Evolutionary conservation across 2,329 filamentous ascomycete species (phyloP), one percentile per base, ranked within the genome.

Genomic region (Neonectria faginata): DNA sequence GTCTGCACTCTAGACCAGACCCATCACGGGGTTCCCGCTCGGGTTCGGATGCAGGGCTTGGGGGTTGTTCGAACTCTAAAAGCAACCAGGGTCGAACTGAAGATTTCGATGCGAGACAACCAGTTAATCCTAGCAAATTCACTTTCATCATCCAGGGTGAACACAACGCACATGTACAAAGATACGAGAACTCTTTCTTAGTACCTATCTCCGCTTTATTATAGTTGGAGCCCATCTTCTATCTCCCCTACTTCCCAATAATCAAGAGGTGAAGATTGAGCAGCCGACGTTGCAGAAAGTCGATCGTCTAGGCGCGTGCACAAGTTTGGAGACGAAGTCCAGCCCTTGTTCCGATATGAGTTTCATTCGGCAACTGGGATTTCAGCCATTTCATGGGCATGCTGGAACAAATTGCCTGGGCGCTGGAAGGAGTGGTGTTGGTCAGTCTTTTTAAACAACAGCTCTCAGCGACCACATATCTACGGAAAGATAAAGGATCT

Each of bases 401-500:
- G 3, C 36, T 39, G 14, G 14, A 39, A 8, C 6, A 39, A 16
- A n/a, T 16, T 8, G 14, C 14, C 36, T 6, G 16, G 33, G 5
- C 6, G 1, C 6, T n/a, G 5, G 5, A 39, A 16, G 36, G 36
- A 3, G 12, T 16, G 12, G 33, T 16, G 51, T 56, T 52, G 3
- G 52, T 57, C 2, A 52, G 52, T 18, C 45, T 57, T 18, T 29
- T 16, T 62, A 62, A 3, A 27, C 16, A 3, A 57, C 20, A 5
- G 45, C 52, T 14, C 52, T 45, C 1, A 62, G 44, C 5, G 52
- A 45, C 45, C 44, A 62, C 33, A 57, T 25, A 6, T 57, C 59
- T 1, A 36, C 36, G 7, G 59, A 27, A 51, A 18, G 44, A 25
- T 29, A 29, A 10, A 36, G 11, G 36, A 36, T 10, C 4, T 6